Evolutionary conservation across 345 rosid species (phyloP).

Genomic region (Geranium rotundifolium): DNA sequence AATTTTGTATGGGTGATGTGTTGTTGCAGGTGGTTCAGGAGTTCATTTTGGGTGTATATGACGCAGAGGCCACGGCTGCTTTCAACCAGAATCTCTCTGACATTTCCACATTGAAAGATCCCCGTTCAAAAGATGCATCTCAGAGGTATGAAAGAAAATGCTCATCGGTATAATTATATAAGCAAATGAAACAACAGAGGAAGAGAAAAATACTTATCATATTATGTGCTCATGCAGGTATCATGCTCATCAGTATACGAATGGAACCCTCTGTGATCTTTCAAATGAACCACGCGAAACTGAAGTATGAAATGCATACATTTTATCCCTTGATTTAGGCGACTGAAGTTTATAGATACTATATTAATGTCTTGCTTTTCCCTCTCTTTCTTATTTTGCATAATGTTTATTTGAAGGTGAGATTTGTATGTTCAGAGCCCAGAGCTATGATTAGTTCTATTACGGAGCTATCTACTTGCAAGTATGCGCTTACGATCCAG

Average conservation of each 20-base stretch:
- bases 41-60: slow-evolving; percentile 66
- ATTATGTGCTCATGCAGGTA: slow-evolving; percentile 34
- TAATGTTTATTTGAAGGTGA: slow-evolving; percentile 47
- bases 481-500: slow-evolving; percentile 78
- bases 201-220: not conserved
- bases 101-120: slow-evolving; percentile 62
- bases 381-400: not conserved
- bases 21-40: slow-evolving; percentile 63
- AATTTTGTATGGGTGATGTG: not conserved
- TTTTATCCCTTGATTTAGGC: not conserved
- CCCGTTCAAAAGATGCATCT: slow-evolving; percentile 70
- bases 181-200: not conserved
- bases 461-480: slow-evolving; percentile 93
- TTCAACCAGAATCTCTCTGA: slow-evolving; percentile 68
- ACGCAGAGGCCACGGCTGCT: slow-evolving; percentile 66
- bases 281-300: slow-evolving; percentile 77
- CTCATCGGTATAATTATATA: too few species aligned
- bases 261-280: slow-evolving; percentile 90
- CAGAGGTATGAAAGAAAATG: slow-evolving; percentile 39
- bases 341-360: not conserved
- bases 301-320: slow-evolving; percentile 38
- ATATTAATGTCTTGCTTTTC: not conserved
- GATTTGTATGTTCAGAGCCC: slow-evolving; percentile 89
- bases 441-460: slow-evolving; percentile 82
- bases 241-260: slow-evolving; percentile 74